Evolutionary conservation across 768 basidiomycete species (phyloP), one percentile per base, ranked within the genome.

Genomic region (Trametes cubensis): DNA sequence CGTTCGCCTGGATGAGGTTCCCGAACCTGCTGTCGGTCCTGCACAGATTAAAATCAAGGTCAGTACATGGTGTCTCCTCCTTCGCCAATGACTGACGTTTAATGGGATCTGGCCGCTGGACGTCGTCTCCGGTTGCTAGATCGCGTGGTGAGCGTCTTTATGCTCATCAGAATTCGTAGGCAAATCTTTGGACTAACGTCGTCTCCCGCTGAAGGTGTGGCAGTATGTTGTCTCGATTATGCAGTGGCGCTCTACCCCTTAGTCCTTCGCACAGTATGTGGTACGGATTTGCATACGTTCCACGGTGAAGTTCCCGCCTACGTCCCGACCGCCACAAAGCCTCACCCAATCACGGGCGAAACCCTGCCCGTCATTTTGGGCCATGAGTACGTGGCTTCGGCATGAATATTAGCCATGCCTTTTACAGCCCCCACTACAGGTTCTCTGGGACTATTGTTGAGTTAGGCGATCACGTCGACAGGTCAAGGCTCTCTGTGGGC

Each of bases 31-130:
- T 25, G 64, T 72, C 7, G 70, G 73, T n/a, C 68, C 65, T 17
- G 76, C 76, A 18, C 75, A 80, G 59, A 71, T 82, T 2, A 82
- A 81, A 67, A 72, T 81, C 60, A 81, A 79, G 68, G 81, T 79
- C 58, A 50, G 48, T 55, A 17, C 13, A 1, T 18, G 18, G 14
- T 4, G 25, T 49, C 49, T 25, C 23, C 21, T 6, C 8, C 38
- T 7, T 15, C 26, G 14, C 15, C 34, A 34, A 10, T 3, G 17
- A 7, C 23, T 25, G 20, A 26, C 30, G 25, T 23, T 13, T 46
- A 2, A 60, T 4, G 17, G 34, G 15, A 3, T 28, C 4, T 47
- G n/a, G n/a, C n/a, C n/a, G n/a, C n/a, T 15, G 20, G 14, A 18
- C 39, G 4, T 8, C 34, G 26, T n/a, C 13, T 18, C n/a, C 14